Base-by-base conservation (phyloP, 306 rosid species). In the Casuarina equisetifolia region DNA sequence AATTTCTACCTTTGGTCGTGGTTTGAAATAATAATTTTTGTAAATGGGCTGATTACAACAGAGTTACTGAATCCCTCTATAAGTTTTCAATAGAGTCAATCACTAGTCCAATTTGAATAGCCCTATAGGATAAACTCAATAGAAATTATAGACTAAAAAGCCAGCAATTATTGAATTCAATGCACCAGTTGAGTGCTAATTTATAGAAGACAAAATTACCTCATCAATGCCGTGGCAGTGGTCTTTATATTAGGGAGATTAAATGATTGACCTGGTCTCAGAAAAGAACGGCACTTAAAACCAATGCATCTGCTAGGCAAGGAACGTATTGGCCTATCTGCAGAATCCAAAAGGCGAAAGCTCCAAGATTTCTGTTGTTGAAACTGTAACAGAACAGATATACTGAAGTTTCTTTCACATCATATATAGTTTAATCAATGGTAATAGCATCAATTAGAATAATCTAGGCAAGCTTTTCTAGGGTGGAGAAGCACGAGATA, bases 241-340 rank as follows among this genome's bases (percentile, higher is more conserved):
- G 82, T 81, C 85, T 89, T 87, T 55, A 84, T 62, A 61, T 77
- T 59, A 55, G 90, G 85, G 15, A 86, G 79, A 58, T 75, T 81
- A 82, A 82, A 76, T 39, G 82, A 84, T 79, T 69, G 85, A 74
- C 89, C 75, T 16, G 96, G 73, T 59, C 79, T 76, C 58, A 84
- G 67, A 81, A 80, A 84, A 74, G 92, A 92, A 76, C 81, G 89
- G 74, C 97, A 92, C 83, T 86, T 89, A 75, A 92, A 85, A 72
- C 83, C 78, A 75, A 81, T 76, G 78, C 77, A 75, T 84, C 87
- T 89, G 83, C 72, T 74, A 72, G 94, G 83, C 55, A 88, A 69
- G 62, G 76, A 78, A 78, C 46, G 79, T 76, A 59, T 76, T 74
- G 90, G 79, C 81, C 76, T 85, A 84, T 84, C 78, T 74, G 83